phyloP scores from a whole-genome alignment of 2,329 filamentous ascomycete species.

The Seiridium cupressi region DNA sequence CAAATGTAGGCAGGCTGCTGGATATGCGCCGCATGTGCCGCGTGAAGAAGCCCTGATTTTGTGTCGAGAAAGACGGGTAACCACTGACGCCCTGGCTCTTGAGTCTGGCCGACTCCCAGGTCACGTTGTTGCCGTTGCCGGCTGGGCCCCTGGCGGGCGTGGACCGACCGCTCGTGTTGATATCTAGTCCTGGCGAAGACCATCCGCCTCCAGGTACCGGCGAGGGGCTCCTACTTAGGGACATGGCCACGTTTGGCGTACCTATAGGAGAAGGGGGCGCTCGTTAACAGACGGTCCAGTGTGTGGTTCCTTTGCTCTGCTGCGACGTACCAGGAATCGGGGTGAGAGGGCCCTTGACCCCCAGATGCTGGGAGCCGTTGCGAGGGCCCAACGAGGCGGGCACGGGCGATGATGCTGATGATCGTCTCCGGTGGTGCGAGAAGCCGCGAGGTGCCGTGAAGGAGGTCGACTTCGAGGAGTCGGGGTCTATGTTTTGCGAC shows the following conservation, averaged over 20 bases:
- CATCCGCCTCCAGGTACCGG: conserved; percentile 83
- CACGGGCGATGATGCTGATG: conserved; percentile 33
- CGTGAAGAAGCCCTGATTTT: conserved; percentile 83
- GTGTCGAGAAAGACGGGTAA: conserved; percentile 76
- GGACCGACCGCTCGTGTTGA: conserved; percentile 65
- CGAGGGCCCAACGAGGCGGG: conserved; percentile 30
- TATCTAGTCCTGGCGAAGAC: conserved; percentile 78
- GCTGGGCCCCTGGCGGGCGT: conserved; percentile 56
- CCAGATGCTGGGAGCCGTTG: conserved; percentile 33
- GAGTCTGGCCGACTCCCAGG: conserved; percentile 81
- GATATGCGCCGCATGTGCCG: conserved; percentile 81
- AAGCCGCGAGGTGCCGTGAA: conserved; percentile 46
- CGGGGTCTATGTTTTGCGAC: conserved; percentile 39
- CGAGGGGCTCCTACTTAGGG: conserved; percentile 82
- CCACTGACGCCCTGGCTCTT: conserved; percentile 71
- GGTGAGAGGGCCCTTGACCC: conserved; percentile 42
- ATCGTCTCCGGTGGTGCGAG: conserved; percentile 50
- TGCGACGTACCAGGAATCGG: conserved; percentile 54
- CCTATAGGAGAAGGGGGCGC: conserved; percentile 32
- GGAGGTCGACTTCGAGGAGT: conserved; percentile 53
- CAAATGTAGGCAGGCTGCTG: conserved; percentile 73
- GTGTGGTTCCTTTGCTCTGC: background rate
- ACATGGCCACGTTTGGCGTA: conserved; percentile 66
- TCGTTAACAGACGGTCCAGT: conserved; percentile 12
- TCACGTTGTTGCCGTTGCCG: conserved; percentile 58